Conservation (phyloP, 805 yeast genomes). For the Starmerella davenportii region DNA sequence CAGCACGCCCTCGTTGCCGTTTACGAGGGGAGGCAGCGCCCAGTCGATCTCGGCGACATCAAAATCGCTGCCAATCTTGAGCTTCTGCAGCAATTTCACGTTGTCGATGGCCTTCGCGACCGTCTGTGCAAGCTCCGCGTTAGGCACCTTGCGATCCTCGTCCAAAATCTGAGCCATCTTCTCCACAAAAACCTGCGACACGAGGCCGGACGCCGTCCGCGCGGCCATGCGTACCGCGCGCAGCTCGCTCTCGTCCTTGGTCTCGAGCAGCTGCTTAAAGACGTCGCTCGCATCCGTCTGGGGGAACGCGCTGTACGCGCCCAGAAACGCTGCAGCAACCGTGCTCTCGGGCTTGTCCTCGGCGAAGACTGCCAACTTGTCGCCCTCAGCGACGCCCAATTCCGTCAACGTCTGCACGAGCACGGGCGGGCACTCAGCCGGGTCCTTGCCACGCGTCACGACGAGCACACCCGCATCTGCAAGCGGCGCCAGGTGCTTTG, state of each 20-base stretch:
- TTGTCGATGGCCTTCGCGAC: constrained; percentile 73
- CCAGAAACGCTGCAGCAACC: constrained; percentile 36
- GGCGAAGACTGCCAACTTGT: constrained; percentile 42
- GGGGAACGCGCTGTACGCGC: constrained; percentile 16
- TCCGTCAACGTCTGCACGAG: constrained; percentile 17
- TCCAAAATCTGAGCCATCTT: constrained; percentile 78
- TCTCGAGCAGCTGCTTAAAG: constrained; percentile 42
- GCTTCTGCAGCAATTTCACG: constrained; percentile 44
- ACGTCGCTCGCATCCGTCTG: constrained; percentile 35
- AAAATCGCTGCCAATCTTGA: constrained; percentile 45
- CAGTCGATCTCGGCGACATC: constrained; percentile 69
- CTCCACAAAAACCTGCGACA: constrained; percentile 58
- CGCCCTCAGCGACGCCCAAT: constrained; percentile 24
- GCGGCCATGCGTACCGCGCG: constrained; percentile 49
- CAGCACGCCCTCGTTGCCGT: constrained; percentile 43
- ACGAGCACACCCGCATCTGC: constrained; percentile 33
- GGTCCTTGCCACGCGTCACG: constrained; percentile 67
- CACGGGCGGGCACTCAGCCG: constrained; percentile 50
- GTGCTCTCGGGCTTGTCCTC: constrained; percentile 73
- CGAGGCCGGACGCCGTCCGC: constrained; percentile 56
- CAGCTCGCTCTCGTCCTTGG: constrained; percentile 67
- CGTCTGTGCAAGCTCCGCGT: constrained; percentile 52
- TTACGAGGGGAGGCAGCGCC: constrained; percentile 89
- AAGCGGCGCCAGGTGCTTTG: constrained; percentile 54
- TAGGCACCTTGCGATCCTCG: constrained; percentile 62